Evolutionary conservation across 129 eudicot genomes (phyloP).

Genomic region (Pulicaria dysenterica): DNA sequence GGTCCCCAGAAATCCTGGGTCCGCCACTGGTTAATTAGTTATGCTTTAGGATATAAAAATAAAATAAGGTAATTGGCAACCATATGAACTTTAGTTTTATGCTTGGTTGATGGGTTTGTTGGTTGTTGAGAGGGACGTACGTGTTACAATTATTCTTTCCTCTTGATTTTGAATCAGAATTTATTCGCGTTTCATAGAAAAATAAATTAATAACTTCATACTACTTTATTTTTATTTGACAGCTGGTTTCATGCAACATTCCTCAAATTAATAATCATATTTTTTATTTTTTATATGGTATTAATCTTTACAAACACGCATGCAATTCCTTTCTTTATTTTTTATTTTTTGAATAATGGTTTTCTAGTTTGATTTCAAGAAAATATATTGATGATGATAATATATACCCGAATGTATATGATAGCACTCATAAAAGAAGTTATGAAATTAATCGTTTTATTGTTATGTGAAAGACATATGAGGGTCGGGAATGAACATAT

Average conservation of each 20-base stretch:
- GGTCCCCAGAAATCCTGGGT: too few species aligned
- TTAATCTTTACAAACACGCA: not conserved
- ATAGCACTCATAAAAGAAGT: too few species aligned
- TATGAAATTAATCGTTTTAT: too few species aligned
- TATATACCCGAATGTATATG: too few species aligned
- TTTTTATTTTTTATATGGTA: not conserved
- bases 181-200: conserved; percentile 28
- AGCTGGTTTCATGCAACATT: conserved; percentile 36
- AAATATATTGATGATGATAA: too few species aligned
- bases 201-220: conserved; percentile 20
- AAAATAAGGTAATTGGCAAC: not conserved
- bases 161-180: not conserved
- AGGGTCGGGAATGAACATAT: too few species aligned
- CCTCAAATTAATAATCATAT: not conserved
- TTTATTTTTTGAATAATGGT: not conserved
- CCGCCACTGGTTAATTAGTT: not conserved
- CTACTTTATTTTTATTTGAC: conserved; percentile 26
- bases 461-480: too few species aligned
- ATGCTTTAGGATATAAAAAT: not conserved
- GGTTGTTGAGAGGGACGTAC: conserved; percentile 18
- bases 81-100: conserved; percentile 1
- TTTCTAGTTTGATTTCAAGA: too few species aligned
- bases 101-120: conserved; percentile 4
- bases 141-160: conserved; percentile 14
- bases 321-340: not conserved